These are phyloP conservation scores for Blumeria graminis DNA, from an alignment of 2,329 filamentous ascomycete genomes.

Conservation along the genomic window DNA sequence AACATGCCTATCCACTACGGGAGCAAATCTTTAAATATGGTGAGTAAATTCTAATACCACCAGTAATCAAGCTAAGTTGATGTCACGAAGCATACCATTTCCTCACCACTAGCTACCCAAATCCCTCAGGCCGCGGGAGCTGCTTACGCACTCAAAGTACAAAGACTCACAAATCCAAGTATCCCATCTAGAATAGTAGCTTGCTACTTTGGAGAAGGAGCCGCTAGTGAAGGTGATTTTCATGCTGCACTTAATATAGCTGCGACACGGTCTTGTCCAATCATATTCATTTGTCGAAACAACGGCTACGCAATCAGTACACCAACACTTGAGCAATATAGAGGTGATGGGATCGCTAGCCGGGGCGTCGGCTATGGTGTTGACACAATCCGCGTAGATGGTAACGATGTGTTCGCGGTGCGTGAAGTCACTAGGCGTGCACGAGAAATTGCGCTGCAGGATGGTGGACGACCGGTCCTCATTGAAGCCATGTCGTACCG, in stretches of 20 bases:
- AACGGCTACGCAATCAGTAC: slow-evolving; percentile 85
- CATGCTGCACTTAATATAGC: slow-evolving; percentile 81
- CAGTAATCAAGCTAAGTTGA: not conserved
- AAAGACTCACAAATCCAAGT: slow-evolving; percentile 47
- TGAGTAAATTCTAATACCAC: slow-evolving; percentile 19
- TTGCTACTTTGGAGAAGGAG: slow-evolving; percentile 79
- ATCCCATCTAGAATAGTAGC: slow-evolving; percentile 43
- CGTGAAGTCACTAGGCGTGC: slow-evolving; percentile 58
- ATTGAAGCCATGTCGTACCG: slow-evolving; percentile 96
- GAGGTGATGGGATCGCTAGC: slow-evolving; percentile 73
- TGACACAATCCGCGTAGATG: slow-evolving; percentile 74
- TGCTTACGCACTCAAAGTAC: slow-evolving; percentile 69
- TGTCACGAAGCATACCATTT: slow-evolving; percentile 46
- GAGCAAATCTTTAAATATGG: slow-evolving; percentile 59
- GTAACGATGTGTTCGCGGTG: slow-evolving; percentile 85
- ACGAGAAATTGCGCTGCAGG: slow-evolving; percentile 33
- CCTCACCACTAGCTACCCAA: slow-evolving; percentile 67
- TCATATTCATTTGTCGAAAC: slow-evolving; percentile 77
- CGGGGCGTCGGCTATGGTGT: slow-evolving; percentile 82
- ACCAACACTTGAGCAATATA: slow-evolving; percentile 72
- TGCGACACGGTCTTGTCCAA: slow-evolving; percentile 65
- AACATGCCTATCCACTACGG: slow-evolving; percentile 99
- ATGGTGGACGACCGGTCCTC: slow-evolving; percentile 35
- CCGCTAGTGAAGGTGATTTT: slow-evolving; percentile 77
- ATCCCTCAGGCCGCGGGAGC: slow-evolving; percentile 73